A percentile compares a stretch with the other conserved stretches of the same genome.
These are phyloP conservation scores for Podila epicladia DNA, from an alignment of 192 early-diverging fungal species.

Conservation along the genomic window DNA sequence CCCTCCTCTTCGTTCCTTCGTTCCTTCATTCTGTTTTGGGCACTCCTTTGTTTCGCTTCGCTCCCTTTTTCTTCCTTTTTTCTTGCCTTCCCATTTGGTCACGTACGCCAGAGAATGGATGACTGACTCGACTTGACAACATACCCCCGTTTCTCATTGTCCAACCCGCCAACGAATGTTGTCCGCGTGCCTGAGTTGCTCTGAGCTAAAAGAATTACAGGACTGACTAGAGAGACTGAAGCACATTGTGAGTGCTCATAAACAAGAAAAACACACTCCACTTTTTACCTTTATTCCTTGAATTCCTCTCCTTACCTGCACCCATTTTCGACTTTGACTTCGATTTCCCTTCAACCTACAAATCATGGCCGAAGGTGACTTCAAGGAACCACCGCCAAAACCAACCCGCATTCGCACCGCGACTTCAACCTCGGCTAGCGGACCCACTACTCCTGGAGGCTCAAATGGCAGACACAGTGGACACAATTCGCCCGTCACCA, in stretches of 20 bases:
- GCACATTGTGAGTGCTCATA: no score
- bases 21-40: no score
- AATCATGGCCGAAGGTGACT: neutral
- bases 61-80: neutral
- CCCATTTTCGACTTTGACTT: neutral
- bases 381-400: slow-evolving; percentile 43
- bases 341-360: neutral
- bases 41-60: no score
- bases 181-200: neutral
- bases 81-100: neutral
- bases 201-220: no score
- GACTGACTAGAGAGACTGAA: neutral
- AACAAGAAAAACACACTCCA: no score
- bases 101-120: no score
- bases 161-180: neutral
- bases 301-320: neutral
- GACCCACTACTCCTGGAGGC: neutral
- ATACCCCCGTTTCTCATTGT: neutral
- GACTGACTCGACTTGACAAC: neutral
- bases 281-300: no score
- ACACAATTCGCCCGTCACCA: slow-evolving; percentile 5
- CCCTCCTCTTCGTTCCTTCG: neutral
- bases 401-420: slow-evolving; percentile 31
- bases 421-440: slow-evolving; percentile 4
- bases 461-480: slow-evolving; percentile 4